phyloP scores from a whole-genome alignment of 1,284 basidiomycete species.

The Moniliophthora roreri region DNA sequence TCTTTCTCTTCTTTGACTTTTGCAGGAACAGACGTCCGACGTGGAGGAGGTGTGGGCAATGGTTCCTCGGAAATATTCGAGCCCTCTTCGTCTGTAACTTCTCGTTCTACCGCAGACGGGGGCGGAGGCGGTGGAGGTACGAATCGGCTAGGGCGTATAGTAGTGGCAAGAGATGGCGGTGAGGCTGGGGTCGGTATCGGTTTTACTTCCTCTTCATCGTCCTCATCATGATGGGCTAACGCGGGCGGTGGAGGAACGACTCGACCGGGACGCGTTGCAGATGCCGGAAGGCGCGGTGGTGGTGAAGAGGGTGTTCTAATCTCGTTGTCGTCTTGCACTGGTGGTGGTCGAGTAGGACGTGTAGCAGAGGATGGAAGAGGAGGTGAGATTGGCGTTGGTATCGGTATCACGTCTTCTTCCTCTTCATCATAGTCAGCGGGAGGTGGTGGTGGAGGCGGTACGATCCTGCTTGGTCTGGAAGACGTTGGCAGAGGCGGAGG shows the following conservation, averaged over 20 bases:
- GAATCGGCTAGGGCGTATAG: background rate
- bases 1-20: background rate
- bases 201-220: conserved; percentile 13
- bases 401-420: background rate
- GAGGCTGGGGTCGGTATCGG: conserved; percentile 15
- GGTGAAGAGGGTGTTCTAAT: background rate
- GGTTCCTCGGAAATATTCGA: conserved; percentile 6
- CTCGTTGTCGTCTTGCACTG: too few relatives aligned
- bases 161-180: background rate
- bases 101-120: background rate
- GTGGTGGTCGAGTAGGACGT: too few relatives aligned
- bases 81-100: background rate
- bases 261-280: background rate
- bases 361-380: background rate
- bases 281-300: background rate
- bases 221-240: conserved; percentile 5
- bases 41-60: conserved; percentile 15
- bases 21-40: background rate
- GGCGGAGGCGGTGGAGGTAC: conserved; percentile 5
- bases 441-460: conserved; percentile 2
- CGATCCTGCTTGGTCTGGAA: background rate
- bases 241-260: background rate
- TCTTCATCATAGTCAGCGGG: background rate
- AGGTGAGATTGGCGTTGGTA: background rate
- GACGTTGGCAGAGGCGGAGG: background rate